Base-by-base conservation (phyloP, 2,329 filamentous ascomycete species). In the Aspergillaceae sp. region DNA sequence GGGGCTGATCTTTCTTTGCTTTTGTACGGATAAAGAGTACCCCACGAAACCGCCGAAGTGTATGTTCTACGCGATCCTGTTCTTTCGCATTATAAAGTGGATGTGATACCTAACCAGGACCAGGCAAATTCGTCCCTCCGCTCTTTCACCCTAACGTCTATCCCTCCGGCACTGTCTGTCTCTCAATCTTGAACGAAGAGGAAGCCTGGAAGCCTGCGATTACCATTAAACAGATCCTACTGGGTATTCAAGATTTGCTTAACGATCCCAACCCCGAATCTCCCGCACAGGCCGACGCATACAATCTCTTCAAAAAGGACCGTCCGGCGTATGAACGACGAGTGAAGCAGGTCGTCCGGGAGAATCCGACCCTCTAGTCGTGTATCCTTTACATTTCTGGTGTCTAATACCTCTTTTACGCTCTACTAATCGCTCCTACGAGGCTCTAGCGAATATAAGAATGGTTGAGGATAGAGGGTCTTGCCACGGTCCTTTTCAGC, bases 111-210 rank as follows among this genome's bases (percentile, higher is more conserved):
- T 37, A 11, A 32, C 30, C 30, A 9, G 19, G 8, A 9, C 30
- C 30, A 95, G 90, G 90, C 82, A 96, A 95, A 78, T 98, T 98
- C 63, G 80, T 84, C 0, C 92, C 92, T 8, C 91, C 92, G 26
- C 81, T 98, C 36, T 98, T 98, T 74, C 92, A 98, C 63, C 92
- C 92, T 0, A 98, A 98, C 67, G 92, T 98, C 56, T 98, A 98
- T 66, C 92, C 92, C 0, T 97, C 91, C 0, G 94, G 92, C 56
- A 98, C 92, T 41, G 92, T 98, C 51, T 98, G 92, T 64, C 78
- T 98, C 26, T 95, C 88, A 29, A 98, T 98, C 56, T 73, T 98
- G 55, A 98, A 97, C 71, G 94, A 98, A 67, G 92, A 98, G 60
- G 92, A 98, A 66, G 90, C 87, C 5, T 98, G 94, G 92, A 94